A percentile compares a stretch with the other conserved stretches of the same genome.
Evolutionary conservation across 306 rosid species (phyloP).

Genomic region (Quercus rubra): DNA sequence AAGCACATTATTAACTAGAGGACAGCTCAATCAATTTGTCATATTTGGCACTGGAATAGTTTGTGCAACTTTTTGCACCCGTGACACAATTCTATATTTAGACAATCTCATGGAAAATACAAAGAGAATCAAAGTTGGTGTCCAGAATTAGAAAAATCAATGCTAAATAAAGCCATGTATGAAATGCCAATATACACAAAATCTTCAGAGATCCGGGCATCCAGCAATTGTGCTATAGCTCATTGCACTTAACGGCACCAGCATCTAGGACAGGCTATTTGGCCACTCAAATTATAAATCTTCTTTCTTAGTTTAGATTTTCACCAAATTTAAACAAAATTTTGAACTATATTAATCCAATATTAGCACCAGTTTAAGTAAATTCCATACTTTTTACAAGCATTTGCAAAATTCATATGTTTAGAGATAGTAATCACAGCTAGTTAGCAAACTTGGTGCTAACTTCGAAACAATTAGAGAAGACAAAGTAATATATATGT

Average conservation of each 20-base stretch:
- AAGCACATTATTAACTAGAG: background rate
- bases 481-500: background rate
- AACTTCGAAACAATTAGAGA: background rate
- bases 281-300: conserved; percentile 27
- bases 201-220: conserved; percentile 14
- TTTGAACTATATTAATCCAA: conserved; percentile 10
- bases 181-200: conserved; percentile 21
- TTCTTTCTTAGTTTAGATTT: conserved; percentile 6
- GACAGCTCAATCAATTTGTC: conserved; percentile 19
- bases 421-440: background rate
- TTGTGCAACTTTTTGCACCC: background rate
- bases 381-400: conserved; percentile 13
- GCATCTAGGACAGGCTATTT: conserved; percentile 14
- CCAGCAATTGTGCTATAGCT: conserved; percentile 19
- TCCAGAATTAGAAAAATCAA: conserved; percentile 6
- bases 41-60: conserved; percentile 11
- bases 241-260: conserved; percentile 9
- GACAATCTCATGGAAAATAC: conserved; percentile 2
- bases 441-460: background rate
- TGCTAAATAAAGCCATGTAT: conserved; percentile 21
- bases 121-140: conserved; percentile 17
- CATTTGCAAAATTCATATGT: background rate
- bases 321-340: background rate
- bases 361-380: conserved; percentile 23
- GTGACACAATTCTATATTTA: conserved; percentile 21